Evolutionary conservation across 2,329 filamentous ascomycete genomes (phyloP), one percentile per base, ranked within the genome.

Genomic region (Ophiocordyceps camponoti-leonardi): DNA sequence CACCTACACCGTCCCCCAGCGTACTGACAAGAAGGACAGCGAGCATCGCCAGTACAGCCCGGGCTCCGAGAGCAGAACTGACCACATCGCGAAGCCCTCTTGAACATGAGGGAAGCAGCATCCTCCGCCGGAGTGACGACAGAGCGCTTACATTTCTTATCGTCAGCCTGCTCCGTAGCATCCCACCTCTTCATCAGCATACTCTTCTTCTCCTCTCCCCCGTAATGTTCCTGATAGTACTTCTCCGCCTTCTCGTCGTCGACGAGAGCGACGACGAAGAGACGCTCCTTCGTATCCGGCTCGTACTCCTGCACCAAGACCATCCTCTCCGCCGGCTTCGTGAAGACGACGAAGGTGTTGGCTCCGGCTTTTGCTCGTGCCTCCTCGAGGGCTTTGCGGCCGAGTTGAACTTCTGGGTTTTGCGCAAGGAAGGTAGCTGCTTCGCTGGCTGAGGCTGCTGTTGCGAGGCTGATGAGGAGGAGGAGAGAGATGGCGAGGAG

Each of bases 31-130:
- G 40, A 22, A 18, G 41, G 48, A 44, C 48, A 49, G 31, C 22
- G 20, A n/a, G 1, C 6, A 11, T 49, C 42, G 1, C 1, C 44
- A 16, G 48, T 49, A 44, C 48, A 48, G 44, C 46, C 48, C 2
- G 1, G n/a, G 44, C 41, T 13, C 22, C 48, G 48, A 41, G 37
- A 19, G 41, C 48, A 49, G n/a, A 44, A 49, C 37, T 48, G 46
- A 28, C 48, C 48, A 31, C 48, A 48, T 19, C 46, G 46, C 8
- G 48, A 3, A 11, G 48, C 48, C 4, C 48, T 44, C 40, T 44
- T 28, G 22, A 49, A 49, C 2, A 44, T 45, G 39, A 47, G n/a
- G n/a, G 22, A 11, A 35, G 12, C n/a, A n/a, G n/a, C n/a, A n/a
- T n/a, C n/a, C n/a, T n/a, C n/a, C n/a, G n/a, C n/a, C n/a, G n/a